Evolutionary conservation across 2,329 filamentous ascomycete species (phyloP), one percentile per base, ranked within the genome.

Genomic region (Scedosporium aurantiacum): DNA sequence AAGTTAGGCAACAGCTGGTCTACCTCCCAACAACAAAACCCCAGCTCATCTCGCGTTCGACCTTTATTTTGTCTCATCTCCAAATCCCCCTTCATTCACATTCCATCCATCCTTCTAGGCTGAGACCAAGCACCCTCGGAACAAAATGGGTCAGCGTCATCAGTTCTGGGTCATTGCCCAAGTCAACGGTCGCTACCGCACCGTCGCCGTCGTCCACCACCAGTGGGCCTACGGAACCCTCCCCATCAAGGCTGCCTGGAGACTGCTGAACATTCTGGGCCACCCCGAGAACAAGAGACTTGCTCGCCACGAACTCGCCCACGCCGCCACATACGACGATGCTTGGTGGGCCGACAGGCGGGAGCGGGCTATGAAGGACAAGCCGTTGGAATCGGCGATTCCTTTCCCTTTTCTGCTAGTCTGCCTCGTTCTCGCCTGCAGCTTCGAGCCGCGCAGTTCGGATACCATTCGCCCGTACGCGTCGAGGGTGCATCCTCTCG

Each of bases 161-260:
- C 63, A 65, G 32, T 32, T 66, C 32, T 65, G 63, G n/a, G 58
- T 66, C 45, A 63, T 66, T 58, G 64, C 64, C 61, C 60, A 60
- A 14, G 58, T 64, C 14, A 58, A 50, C 21, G 52, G 52, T 41
- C 10, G 61, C 14, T 65, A 65, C 32, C 62, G 60, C 41, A 21
- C 52, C 4, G 63, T 66, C 23, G 64, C 63, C 2, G 62, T 60
- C 14, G 50, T 63, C n/a, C 61, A 63, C 55, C 54, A 64, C 41
- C 63, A 64, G 21, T 64, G 63, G 63, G 54, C 62, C 5, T 63
- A 62, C 52, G 64, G 63, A 32, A n/a, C 61, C 4, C 55, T 41
- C 2, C 62, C 64, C n/a, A 12, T 66, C 23, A 45, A 50, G 16
- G n/a, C 57, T 28, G 65, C 63, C 57, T 12, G 16, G 7, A 10